phyloP scores from a whole-genome alignment of 768 basidiomycete species.

The Suillus placidus region DNA sequence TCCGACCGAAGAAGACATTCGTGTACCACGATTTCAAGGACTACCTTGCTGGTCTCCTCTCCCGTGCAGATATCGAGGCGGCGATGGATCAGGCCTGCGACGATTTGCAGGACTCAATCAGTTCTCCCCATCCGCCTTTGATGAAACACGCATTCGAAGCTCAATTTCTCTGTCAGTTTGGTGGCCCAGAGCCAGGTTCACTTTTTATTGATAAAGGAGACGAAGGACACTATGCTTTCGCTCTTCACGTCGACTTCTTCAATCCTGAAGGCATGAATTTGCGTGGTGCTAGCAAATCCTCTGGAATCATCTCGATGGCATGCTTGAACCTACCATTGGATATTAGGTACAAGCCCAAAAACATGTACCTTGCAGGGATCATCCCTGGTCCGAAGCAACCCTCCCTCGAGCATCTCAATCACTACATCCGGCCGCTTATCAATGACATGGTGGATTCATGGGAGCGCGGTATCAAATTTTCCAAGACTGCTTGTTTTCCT shows the following conservation, averaged over 20 bases:
- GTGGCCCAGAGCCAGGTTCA: neutral
- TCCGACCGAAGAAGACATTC: slow-evolving; percentile 4
- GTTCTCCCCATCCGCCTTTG: slow-evolving; percentile 5
- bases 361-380: neutral
- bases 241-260: slow-evolving; percentile 19
- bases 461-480: slow-evolving; percentile 18
- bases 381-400: neutral
- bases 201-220: slow-evolving; percentile 18
- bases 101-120: neutral
- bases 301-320: neutral
- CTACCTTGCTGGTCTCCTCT: slow-evolving; percentile 4
- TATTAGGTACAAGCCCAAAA: neutral
- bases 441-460: slow-evolving; percentile 23
- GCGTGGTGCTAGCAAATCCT: neutral
- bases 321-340: neutral
- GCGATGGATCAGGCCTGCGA: slow-evolving; percentile 3
- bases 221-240: slow-evolving; percentile 10
- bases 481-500: slow-evolving; percentile 16
- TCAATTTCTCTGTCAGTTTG: slow-evolving; percentile 21
- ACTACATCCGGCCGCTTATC: slow-evolving; percentile 14
- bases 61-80: neutral
- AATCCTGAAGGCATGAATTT: neutral
- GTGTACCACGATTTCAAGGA: slow-evolving; percentile 11
- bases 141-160: slow-evolving; percentile 9
- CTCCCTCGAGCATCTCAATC: slow-evolving; percentile 11